Conservation (phyloP, 768 basidiomycete species). For the Rhizopogon vinicolor region DNA sequence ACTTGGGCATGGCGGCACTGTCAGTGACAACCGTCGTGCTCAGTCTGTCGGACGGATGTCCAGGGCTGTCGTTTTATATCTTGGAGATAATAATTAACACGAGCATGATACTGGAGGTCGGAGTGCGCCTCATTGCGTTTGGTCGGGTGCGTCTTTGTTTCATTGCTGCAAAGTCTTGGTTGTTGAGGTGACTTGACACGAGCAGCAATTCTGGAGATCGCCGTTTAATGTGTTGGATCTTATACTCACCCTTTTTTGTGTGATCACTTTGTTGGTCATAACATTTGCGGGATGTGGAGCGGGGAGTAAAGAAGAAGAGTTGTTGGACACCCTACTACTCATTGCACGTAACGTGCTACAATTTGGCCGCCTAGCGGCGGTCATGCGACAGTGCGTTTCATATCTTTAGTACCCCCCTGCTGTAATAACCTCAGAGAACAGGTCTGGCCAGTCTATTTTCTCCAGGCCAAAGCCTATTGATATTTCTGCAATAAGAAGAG, state of each 20-base stretch:
- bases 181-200: not conserved
- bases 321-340: constrained; percentile 88
- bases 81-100: constrained; percentile 86
- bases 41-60: constrained; percentile 80
- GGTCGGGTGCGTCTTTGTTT: constrained; percentile 63
- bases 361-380: constrained; percentile 86
- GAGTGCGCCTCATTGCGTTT: constrained; percentile 87
- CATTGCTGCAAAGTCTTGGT: not conserved
- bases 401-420: not conserved
- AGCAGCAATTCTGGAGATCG: constrained; percentile 95
- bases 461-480: constrained; percentile 84
- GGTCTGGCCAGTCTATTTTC: constrained; percentile 88
- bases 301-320: constrained; percentile 87
- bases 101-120: constrained; percentile 92
- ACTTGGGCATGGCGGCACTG: constrained; percentile 83
- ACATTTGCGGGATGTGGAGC: constrained; percentile 82
- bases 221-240: constrained; percentile 89
- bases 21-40: constrained; percentile 84
- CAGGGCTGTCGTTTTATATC: constrained; percentile 82
- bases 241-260: constrained; percentile 84
- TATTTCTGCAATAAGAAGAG: constrained; percentile 63
- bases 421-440: constrained; percentile 21
- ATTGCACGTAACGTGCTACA: constrained; percentile 91
- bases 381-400: constrained; percentile 82
- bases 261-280: constrained; percentile 82